These are phyloP conservation scores for Saccharomyces hybrid DNA, from an alignment of 1,139 yeast species.

Conservation along the genomic window DNA sequence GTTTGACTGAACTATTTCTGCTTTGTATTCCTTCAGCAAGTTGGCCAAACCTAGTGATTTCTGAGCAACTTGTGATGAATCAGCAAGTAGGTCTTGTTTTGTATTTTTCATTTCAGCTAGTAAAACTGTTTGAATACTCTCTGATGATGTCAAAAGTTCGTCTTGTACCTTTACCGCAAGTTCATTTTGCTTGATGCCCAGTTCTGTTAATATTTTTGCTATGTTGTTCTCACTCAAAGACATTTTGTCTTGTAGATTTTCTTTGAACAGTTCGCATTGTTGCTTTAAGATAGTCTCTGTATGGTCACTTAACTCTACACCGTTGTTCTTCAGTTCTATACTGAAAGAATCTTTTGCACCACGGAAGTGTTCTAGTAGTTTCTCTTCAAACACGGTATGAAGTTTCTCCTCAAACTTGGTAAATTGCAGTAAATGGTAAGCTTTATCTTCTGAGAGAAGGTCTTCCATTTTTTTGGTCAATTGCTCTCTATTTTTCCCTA, in stretches of 20 bases:
- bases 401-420: not conserved
- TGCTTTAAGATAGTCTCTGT: not conserved
- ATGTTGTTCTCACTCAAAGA: not conserved
- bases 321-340: not conserved
- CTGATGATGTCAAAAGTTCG: not conserved
- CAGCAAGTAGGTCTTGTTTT: not conserved
- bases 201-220: not conserved
- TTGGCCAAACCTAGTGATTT: slow-evolving; percentile 1
- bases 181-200: slow-evolving; percentile 5
- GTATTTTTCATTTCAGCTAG: not conserved
- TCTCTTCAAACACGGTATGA: not conserved
- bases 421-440: not conserved
- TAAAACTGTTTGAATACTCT: not conserved
- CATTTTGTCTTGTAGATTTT: not conserved
- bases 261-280: not conserved
- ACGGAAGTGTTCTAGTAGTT: not conserved
- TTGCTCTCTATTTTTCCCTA: slow-evolving; percentile 9
- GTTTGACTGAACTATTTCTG: slow-evolving; percentile 2
- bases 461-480: not conserved
- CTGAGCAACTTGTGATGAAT: not conserved
- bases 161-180: slow-evolving; percentile 3
- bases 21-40: slow-evolving; percentile 4
- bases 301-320: not conserved
- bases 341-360: not conserved
- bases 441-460: not conserved